These are phyloP conservation scores for Rossbeevera mucosa DNA, from an alignment of 768 basidiomycete genomes.

Conservation along the genomic window DNA sequence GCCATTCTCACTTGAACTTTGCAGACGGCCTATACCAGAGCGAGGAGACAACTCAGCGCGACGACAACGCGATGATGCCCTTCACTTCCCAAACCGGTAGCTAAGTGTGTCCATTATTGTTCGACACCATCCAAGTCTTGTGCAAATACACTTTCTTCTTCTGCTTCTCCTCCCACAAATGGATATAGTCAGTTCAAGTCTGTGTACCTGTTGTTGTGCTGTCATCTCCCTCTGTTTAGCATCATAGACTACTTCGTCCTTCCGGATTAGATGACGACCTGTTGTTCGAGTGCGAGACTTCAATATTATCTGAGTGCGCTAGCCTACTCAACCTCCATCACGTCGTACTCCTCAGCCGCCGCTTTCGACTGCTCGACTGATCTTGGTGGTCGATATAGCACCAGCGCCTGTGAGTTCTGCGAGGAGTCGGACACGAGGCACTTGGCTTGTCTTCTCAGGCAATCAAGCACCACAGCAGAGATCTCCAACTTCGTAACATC, in stretches of 20 bases:
- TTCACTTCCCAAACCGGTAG: constrained; percentile 37
- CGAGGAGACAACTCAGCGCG: constrained; percentile 22
- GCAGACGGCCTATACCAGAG: constrained; percentile 36
- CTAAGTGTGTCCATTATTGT: constrained; percentile 1
- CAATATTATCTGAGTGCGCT: background rate
- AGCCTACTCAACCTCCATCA: constrained; percentile 50
- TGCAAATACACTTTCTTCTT: constrained; percentile 6
- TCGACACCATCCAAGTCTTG: background rate
- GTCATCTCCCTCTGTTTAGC: constrained; percentile 15
- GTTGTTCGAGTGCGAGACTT: constrained; percentile 15
- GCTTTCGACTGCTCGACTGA: constrained; percentile 2
- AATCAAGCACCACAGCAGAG: constrained; percentile 43
- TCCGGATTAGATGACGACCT: constrained; percentile 24
- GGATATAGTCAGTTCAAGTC: constrained; percentile 14
- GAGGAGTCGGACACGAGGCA: constrained; percentile 15
- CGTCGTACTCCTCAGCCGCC: constrained; percentile 33
- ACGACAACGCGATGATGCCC: constrained; percentile 46
- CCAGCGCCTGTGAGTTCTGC: constrained; percentile 42
- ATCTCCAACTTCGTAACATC: constrained; percentile 34
- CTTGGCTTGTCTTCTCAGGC: constrained; percentile 35
- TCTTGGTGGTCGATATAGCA: constrained; percentile 47
- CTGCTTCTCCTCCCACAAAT: background rate
- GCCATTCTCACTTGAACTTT: constrained; percentile 52
- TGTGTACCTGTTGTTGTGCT: constrained; percentile 19
- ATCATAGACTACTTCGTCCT: constrained; percentile 24